Evolutionary conservation across 164 flowering plant genomes (phyloP), one percentile per base, ranked within the genome.

Genomic region (Dillenia turbinata): DNA sequence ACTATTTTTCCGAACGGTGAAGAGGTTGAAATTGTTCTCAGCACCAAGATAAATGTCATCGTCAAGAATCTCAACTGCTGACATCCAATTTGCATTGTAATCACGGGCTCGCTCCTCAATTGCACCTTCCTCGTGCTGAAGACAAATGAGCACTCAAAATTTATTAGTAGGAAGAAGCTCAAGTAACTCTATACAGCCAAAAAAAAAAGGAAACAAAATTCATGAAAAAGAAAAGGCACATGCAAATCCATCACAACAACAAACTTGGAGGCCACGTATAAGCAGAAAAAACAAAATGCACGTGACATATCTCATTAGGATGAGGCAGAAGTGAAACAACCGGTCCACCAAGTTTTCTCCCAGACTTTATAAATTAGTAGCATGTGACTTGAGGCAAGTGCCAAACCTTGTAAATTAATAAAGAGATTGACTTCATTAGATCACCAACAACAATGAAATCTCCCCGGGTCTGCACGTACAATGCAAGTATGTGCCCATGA

Each of bases 391-490:
- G 40, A 33, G 7, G 40, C 40, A 33, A 33, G 40, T 5, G 40
- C 40, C 64, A 57, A 76, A 85, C 98, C 96, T 94, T 94, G 69
- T 91, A 94, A 60, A 94, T 91, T 62, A 94, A 66, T 68, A 94
- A 70, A 8, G 96, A 91, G 33, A 94, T 80, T 17, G 99, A 94
- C 69, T 94, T 94, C 99, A 94, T 94, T 73, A 94, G 72, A 74
- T 94, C 97, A 61, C 99, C 99, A 54, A 94, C 99, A 54, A 94
- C 90, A 72, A 91, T 91, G 77, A 94, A 94, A 77, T 94, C 99
- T 49, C 99, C 99, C 43, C 95, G 88, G 17, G 99, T 91, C 79
- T 86, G 93, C 24, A 94, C 96, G 78, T 89, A 91, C 16, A 91
- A 81, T 1, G 99, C 99, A 66, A 94, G 88, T 66, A 94, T 91